Evolutionary conservation across 2,329 filamentous ascomycete species (phyloP), one percentile per base, ranked within the genome.

Genomic region (Aschersonia sp.): DNA sequence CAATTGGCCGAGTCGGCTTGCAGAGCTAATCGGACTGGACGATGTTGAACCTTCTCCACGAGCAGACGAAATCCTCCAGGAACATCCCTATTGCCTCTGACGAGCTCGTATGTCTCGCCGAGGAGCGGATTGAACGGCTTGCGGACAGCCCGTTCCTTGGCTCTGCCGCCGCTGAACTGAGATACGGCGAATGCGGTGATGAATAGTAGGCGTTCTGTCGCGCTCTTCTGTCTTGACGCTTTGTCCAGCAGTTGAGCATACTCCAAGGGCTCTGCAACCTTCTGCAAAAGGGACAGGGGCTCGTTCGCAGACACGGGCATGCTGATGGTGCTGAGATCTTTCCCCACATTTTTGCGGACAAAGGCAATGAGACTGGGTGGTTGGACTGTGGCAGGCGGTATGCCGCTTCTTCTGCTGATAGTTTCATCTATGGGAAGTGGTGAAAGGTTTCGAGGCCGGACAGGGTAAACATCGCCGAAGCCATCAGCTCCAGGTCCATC

Each of bases 291-390:
- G 0, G 91, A 96, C 1, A 82, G 78, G 0, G 92, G 92, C 61
- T 98, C 92, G 64, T 98, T 98, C 30, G 91, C 83, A 4, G 91
- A 94, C 1, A 96, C 92, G 0, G 92, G 92, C 91, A 97, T 97
- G 45, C 88, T 89, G 54, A 98, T 94, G 3, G 89, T 94, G 51
- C 88, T 95, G 45, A 98, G 72, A 64, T 98, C 92, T 65, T 98
- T 98, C 60, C 92, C 92, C 7, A 97, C 92, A 56, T 98, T 98
- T 65, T 97, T 98, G 55, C 92, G 82, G 32, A 97, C 74, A 62
- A 97, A 95, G 0, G 87, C 86, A 54, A 98, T 95, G 47, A 98
- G 71, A 61, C 88, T 95, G 0, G 92, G 92, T 0, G 92, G 92
- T 49, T 81, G 71, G 10, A 89, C 80, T 31, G 82, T 88, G 5